These are phyloP conservation scores for Nevesoporus exiguus DNA, from an alignment of 768 basidiomycete genomes.

Conservation along the genomic window DNA sequence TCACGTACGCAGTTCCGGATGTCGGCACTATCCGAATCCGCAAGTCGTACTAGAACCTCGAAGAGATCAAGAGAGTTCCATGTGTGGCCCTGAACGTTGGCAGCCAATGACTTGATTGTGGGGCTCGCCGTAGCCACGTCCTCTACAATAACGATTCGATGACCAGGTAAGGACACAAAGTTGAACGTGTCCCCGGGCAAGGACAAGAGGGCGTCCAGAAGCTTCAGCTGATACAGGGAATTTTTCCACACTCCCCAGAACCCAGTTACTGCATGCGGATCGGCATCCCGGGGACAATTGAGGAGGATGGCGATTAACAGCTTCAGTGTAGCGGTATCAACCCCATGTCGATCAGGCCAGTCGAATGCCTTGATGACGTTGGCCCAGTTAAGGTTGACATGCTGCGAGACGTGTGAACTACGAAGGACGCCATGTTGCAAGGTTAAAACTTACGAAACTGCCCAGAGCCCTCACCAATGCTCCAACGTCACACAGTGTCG, in stretches of 20 bases:
- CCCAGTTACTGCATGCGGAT: slow-evolving; percentile 75
- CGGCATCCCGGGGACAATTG: slow-evolving; percentile 73
- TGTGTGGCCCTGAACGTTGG: slow-evolving; percentile 85
- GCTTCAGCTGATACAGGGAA: slow-evolving; percentile 76
- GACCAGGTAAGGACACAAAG: slow-evolving; percentile 83
- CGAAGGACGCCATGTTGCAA: not conserved
- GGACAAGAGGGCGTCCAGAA: slow-evolving; percentile 86
- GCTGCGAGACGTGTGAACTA: slow-evolving; percentile 39
- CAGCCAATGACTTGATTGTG: slow-evolving; percentile 88
- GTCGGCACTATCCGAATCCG: slow-evolving; percentile 67
- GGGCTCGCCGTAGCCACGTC: slow-evolving; percentile 83
- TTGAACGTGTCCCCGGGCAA: slow-evolving; percentile 90
- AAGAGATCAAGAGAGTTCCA: slow-evolving; percentile 96
- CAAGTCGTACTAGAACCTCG: slow-evolving; percentile 78
- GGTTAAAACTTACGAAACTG: slow-evolving; percentile 58
- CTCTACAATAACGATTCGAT: slow-evolving; percentile 81
- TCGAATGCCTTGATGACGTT: slow-evolving; percentile 85
- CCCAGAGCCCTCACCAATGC: slow-evolving; percentile 68
- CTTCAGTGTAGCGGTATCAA: slow-evolving; percentile 87
- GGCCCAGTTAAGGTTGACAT: slow-evolving; percentile 71
- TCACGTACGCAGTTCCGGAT: slow-evolving; percentile 78
- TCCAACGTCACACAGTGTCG: slow-evolving; percentile 68
- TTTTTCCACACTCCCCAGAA: slow-evolving; percentile 89
- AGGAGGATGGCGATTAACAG: slow-evolving; percentile 84
- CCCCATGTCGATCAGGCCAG: slow-evolving; percentile 74